phyloP scores from a whole-genome alignment of 2,329 filamentous ascomycete species.

The Paradendryphiella salina region DNA sequence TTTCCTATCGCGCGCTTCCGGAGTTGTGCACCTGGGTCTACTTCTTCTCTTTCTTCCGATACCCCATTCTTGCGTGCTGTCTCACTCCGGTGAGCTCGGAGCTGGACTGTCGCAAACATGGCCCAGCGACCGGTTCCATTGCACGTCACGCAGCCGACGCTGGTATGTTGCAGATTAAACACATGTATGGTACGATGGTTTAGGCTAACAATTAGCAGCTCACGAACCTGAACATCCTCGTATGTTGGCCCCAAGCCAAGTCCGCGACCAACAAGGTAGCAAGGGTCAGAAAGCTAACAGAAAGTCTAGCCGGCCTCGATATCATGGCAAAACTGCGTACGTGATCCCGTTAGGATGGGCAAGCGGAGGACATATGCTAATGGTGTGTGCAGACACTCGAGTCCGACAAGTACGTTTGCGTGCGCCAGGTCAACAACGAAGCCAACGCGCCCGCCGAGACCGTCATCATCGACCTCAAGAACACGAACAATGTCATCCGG shows the following conservation, averaged over 20 bases:
- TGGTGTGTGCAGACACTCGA: conserved; percentile 75
- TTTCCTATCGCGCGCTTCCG: conserved; percentile 46
- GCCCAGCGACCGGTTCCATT: conserved; percentile 88
- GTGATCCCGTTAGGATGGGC: conserved; percentile 39
- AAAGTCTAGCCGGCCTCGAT: conserved; percentile 65
- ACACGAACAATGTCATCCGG: conserved; percentile 91
- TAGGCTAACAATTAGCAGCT: conserved; percentile 47
- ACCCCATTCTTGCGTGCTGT: conserved; percentile 38
- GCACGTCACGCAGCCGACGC: conserved; percentile 74
- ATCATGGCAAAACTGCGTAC: conserved; percentile 85
- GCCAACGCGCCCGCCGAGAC: conserved; percentile 86
- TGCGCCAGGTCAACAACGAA: conserved; percentile 83
- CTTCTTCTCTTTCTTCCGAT: conserved; percentile 43
- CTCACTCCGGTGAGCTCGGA: conserved; percentile 46
- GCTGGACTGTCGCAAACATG: conserved; percentile 53
- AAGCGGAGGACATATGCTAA: conserved; percentile 22
- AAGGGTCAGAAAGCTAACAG: conserved; percentile 36
- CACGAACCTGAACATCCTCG: conserved; percentile 54
- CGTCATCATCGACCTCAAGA: conserved; percentile 96
- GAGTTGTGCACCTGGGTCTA: conserved; percentile 46
- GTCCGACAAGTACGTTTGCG: conserved; percentile 94
- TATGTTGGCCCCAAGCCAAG: conserved; percentile 39
- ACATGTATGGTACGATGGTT: not conserved
- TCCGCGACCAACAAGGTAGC: conserved; percentile 20
- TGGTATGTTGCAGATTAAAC: conserved; percentile 56